These are phyloP conservation scores for Dendrocalamus sinicus DNA, from an alignment of 176 grass and related monocot species.

Conservation along the genomic window DNA sequence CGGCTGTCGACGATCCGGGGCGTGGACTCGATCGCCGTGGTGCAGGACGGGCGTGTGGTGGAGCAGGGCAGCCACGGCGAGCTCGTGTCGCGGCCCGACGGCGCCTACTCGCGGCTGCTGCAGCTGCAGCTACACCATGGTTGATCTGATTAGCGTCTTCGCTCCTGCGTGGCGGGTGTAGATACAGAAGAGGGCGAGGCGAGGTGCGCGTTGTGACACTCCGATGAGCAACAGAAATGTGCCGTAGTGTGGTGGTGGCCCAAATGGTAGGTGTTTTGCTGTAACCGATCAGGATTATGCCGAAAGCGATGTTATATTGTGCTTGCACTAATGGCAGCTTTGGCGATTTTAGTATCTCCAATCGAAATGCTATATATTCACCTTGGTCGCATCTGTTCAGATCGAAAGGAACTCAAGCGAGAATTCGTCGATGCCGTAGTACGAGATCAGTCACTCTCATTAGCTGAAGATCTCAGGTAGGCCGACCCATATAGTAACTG, in stretches of 20 bases:
- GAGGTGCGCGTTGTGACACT: slow-evolving; percentile 8
- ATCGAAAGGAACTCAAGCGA: no score
- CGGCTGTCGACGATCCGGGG: slow-evolving; percentile 69
- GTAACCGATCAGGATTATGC: slow-evolving; percentile 33
- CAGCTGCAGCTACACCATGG: slow-evolving; percentile 76
- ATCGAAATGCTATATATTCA: not conserved
- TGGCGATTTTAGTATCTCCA: not conserved
- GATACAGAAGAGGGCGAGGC: slow-evolving; percentile 39
- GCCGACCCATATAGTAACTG: no score
- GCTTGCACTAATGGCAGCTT: not conserved
- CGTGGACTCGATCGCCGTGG: slow-evolving; percentile 67
- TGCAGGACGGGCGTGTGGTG: slow-evolving; percentile 72
- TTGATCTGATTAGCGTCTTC: slow-evolving; percentile 32
- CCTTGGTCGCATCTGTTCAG: no score
- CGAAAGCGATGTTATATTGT: not conserved
- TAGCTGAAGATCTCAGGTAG: no score
- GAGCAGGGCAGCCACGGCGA: slow-evolving; percentile 85
- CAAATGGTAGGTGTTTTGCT: not conserved
- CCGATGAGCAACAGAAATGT: slow-evolving; percentile 14
- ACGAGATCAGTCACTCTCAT: no score
- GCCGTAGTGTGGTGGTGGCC: slow-evolving; percentile 1
- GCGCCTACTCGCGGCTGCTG: slow-evolving; percentile 70
- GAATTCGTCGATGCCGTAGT: no score
- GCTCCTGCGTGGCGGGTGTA: slow-evolving; percentile 44
- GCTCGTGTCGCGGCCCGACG: slow-evolving; percentile 60